Conservation (phyloP, 192 early-diverging fungal species). For the Gigaspora rosea region DNA sequence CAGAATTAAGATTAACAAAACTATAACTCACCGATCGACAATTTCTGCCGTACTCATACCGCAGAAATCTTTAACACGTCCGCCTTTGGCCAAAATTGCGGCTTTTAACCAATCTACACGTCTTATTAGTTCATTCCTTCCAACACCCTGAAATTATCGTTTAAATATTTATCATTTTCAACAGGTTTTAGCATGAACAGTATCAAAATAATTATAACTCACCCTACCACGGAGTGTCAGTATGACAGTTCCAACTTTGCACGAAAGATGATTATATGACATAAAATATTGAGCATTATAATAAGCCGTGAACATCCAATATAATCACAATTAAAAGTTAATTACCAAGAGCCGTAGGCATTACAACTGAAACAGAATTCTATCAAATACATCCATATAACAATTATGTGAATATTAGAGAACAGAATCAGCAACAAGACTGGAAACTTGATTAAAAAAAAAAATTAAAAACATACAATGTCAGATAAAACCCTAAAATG, state of each 20-base stretch:
- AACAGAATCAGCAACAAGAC: too few relatives aligned
- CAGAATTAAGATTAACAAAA: not conserved
- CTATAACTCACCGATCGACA: conserved; percentile 63
- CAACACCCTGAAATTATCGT: conserved; percentile 50
- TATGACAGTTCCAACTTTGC: conserved; percentile 70
- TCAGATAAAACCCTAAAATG: conserved; percentile 51
- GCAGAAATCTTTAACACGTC: conserved; percentile 77
- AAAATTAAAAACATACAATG: conserved; percentile 48
- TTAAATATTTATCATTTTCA: not conserved
- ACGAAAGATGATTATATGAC: not conserved
- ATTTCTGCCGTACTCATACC: conserved; percentile 68
- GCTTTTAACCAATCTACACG: conserved; percentile 73
- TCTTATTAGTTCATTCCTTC: conserved; percentile 68
- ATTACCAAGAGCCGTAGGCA: conserved; percentile 73
- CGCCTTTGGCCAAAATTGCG: conserved; percentile 67
- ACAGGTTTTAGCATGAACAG: not conserved
- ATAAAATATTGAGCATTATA: not conserved
- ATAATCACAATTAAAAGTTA: not conserved
- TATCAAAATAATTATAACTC: conserved; percentile 44
- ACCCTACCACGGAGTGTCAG: conserved; percentile 79
- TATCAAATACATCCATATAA: conserved; percentile 1
- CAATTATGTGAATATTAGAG: too few relatives aligned
- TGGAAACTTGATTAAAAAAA: not conserved
- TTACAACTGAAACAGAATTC: conserved; percentile 77
- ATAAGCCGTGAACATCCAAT: not conserved